Conservation (phyloP, 768 basidiomycete genomes). For the Tubosaeta sp. region DNA sequence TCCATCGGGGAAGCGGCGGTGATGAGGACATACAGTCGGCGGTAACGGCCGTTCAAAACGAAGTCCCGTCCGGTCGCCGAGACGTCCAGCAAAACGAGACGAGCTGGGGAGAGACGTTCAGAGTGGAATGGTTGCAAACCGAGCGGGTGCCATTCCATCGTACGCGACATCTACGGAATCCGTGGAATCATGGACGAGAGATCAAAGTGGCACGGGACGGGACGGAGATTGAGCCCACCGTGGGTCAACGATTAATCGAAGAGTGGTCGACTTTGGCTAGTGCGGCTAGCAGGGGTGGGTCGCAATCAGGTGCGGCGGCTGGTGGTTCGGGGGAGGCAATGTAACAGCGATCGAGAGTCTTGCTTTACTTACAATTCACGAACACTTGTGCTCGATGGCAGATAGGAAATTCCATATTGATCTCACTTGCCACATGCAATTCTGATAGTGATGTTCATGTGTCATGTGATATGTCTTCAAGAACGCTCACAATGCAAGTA, state of each 20-base stretch:
- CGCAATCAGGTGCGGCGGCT: slow-evolving; percentile 1
- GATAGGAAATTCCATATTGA: too few relatives aligned
- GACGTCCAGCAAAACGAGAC: slow-evolving; percentile 19
- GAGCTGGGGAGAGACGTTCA: slow-evolving; percentile 76
- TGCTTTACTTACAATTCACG: too few relatives aligned
- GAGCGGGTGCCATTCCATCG: slow-evolving; percentile 68
- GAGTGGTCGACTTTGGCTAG: slow-evolving; percentile 54
- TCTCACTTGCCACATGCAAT: too few relatives aligned
- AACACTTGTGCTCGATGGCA: too few relatives aligned
- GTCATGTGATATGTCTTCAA: too few relatives aligned
- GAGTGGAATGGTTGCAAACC: slow-evolving; percentile 77
- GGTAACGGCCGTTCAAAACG: too few relatives aligned
- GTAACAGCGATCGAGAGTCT: too few relatives aligned
- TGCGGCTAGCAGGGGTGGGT: slow-evolving; percentile 4
- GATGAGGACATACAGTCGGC: too few relatives aligned
- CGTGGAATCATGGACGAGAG: slow-evolving; percentile 86
- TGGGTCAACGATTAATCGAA: slow-evolving; percentile 63
- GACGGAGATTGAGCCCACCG: slow-evolving; percentile 82
- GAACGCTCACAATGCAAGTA: too few relatives aligned
- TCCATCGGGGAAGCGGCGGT: too few relatives aligned
- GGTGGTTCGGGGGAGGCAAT: not conserved
- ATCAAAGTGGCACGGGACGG: slow-evolving; percentile 85
- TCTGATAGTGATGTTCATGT: too few relatives aligned
- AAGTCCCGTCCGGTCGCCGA: not conserved
- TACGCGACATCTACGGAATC: slow-evolving; percentile 79